Conservation (phyloP, 345 rosid species). For the rapeseed (Brassica napus) region DNA sequence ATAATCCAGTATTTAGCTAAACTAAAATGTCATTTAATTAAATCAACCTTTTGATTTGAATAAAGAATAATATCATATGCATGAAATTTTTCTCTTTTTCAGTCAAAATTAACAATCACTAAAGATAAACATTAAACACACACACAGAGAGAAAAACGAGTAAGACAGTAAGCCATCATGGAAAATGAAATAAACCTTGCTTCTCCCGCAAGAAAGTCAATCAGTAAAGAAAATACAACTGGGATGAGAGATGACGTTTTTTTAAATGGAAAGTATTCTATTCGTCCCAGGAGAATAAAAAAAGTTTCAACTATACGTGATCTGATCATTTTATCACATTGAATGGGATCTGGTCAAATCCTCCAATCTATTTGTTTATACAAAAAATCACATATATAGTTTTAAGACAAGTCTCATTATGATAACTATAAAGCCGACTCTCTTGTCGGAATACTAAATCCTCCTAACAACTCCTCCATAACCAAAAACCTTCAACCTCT, state of each 20-base stretch:
- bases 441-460: constrained; percentile 18
- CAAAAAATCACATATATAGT: neutral
- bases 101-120: constrained; percentile 22
- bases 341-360: constrained; percentile 33
- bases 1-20: neutral
- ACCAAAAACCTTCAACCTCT: neutral
- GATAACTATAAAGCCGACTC: constrained; percentile 20
- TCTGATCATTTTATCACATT: constrained; percentile 39
- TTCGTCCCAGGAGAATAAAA: neutral
- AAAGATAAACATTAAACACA: neutral
- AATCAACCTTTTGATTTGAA: neutral
- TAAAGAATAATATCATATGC: neutral
- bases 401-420: constrained; percentile 22
- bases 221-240: constrained; percentile 12
- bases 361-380: constrained; percentile 21
- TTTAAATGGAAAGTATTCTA: neutral
- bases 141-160: neutral
- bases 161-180: neutral
- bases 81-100: neutral
- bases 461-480: constrained; percentile 20
- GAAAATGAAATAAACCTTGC: neutral
- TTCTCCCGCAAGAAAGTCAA: constrained; percentile 38
- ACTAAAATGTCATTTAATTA: neutral
- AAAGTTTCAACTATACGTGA: constrained; percentile 3
- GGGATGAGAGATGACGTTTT: constrained; percentile 21